Percentiles rank a stretch among this genome's conserved stretches.
phyloP scores from a whole-genome alignment of 345 rosid genomes.

The Bruguiera gymnorhiza region DNA sequence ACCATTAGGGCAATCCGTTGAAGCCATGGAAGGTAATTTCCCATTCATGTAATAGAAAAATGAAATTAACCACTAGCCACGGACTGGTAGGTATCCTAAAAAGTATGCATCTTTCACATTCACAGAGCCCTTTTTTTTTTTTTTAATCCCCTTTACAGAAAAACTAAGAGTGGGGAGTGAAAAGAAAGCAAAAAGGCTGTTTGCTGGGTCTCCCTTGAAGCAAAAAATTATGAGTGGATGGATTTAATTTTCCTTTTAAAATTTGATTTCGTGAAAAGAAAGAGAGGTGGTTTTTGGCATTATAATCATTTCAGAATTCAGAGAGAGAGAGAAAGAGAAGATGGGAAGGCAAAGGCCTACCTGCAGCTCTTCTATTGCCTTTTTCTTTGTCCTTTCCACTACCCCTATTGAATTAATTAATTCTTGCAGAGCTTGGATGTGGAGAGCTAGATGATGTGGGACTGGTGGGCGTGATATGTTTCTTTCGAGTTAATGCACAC shows the following conservation, averaged over 20 bases:
- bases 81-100: no score
- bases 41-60: no score
- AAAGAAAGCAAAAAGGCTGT: not conserved
- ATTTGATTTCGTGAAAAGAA: not conserved
- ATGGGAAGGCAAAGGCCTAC: not conserved
- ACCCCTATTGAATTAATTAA: not conserved
- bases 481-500: no score
- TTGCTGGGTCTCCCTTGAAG: slow-evolving; percentile 12
- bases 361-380: not conserved
- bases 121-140: no score
- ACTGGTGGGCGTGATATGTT: no score
- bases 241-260: no score
- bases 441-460: not conserved
- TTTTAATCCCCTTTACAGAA: no score
- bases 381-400: not conserved
- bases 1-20: no score
- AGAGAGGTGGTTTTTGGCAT: not conserved
- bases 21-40: no score
- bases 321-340: not conserved
- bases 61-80: no score
- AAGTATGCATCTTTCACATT: no score
- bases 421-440: not conserved
- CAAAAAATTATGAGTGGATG: no score
- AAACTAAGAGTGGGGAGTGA: not conserved
- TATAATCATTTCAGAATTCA: not conserved